Evolutionary conservation across 73 alveolate genomes (phyloP).

Genomic region (Strombidium stylifer): DNA sequence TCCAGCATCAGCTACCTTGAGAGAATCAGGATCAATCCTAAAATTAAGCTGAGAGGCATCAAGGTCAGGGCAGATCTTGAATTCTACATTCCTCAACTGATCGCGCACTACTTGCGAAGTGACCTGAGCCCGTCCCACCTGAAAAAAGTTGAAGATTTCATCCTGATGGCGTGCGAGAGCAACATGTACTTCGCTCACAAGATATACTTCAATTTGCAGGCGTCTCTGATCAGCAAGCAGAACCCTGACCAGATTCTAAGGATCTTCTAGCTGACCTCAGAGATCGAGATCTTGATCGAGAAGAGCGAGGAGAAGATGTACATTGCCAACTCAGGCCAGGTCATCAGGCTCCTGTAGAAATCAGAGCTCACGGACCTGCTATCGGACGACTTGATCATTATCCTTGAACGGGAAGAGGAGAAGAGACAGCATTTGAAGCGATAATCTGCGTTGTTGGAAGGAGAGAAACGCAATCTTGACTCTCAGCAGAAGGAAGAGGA

Average conservation of each 20-base stretch:
- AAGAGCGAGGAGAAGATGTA: constrained; percentile 22
- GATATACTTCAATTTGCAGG: constrained; percentile 54
- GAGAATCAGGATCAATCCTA: constrained; percentile 59
- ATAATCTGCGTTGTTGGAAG: too few species aligned
- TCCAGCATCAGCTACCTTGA: constrained; percentile 22
- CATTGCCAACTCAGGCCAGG: constrained; percentile 42
- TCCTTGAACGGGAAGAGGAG: too few species aligned
- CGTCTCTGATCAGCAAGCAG: constrained; percentile 17
- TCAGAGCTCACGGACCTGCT: constrained; percentile 12
- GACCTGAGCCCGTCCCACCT: constrained; percentile 10
- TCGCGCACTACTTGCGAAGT: constrained; percentile 40
- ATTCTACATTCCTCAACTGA: constrained; percentile 69
- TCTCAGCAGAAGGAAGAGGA: too few species aligned
- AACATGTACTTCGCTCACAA: constrained; percentile 56
- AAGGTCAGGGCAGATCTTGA: constrained; percentile 73
- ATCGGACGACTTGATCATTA: neutral
- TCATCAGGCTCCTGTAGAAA: neutral
- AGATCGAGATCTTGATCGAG: constrained; percentile 1
- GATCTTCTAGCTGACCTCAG: constrained; percentile 23
- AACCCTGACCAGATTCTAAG: constrained; percentile 29
- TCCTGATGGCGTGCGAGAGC: constrained; percentile 37
- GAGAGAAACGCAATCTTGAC: too few species aligned
- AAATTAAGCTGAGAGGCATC: too few species aligned
- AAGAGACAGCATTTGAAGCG: too few species aligned
- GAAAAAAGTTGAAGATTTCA: neutral